Base-by-base conservation (phyloP, 805 yeast species). In the Candida nanaspora region DNA sequence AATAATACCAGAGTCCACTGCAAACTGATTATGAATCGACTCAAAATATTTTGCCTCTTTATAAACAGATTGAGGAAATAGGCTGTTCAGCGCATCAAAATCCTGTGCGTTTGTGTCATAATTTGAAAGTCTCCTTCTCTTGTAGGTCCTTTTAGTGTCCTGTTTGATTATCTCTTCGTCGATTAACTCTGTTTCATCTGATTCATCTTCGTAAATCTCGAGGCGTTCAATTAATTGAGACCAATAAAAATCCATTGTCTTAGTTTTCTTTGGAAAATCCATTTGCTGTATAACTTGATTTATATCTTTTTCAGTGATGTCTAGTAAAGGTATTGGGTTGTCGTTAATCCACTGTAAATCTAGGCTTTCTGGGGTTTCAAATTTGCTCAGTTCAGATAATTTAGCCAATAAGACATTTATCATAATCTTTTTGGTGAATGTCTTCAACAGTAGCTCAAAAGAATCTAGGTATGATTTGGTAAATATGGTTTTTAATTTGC, bases 1-100 rank as follows among this genome's bases (percentile, higher is more conserved):
- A 4, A 46, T 46, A 13, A 46, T 49, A 11, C 39, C 46, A 1
- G 48, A 45, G 25, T 51, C 59, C 1, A 56, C 52, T 4, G 32
- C 38, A 21, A 16, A 21, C 10, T 20, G 18, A 6, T 21, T 33
- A 11, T 13, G 23, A 15, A 23, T 15, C 14, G 5, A n/a, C 9
- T 23, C 21, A 4, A 10, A 13, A 23, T 23, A 34, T 15, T 34
- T 34, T 3, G 14, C 13, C 23, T 18, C 20, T 5, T 3, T 23
- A 5, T 34, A n/a, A n/a, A n/a, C n/a, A n/a, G n/a, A n/a, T n/a
- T n/a, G n/a, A n/a, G n/a, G n/a, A n/a, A n/a, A n/a, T n/a, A n/a
- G n/a, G n/a, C n/a, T n/a, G 8, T 22, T 19, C n/a, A 27, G 29
- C 3, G 31, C 18, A 27, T 26, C 21, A 28, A 6, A 31, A 15